Base-by-base conservation (phyloP, 148 eudicot genomes). In the Camellia japonica region DNA sequence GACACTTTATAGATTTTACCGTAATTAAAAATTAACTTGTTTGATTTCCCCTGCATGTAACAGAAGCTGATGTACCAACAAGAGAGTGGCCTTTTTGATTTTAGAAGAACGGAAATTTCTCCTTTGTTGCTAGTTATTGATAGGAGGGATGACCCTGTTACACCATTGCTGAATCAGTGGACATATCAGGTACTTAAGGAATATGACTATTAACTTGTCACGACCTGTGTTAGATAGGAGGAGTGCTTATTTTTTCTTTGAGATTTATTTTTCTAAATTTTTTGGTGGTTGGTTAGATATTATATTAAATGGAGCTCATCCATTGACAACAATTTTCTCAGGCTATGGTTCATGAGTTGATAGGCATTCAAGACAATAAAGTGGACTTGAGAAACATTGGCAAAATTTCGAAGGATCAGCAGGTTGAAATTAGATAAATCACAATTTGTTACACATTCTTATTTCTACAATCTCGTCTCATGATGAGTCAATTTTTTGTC, bases 41-140 rank as follows among this genome's bases (percentile, higher is more conserved):
- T 69, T 52, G 51, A 58, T 8, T 71, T 64, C 71, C 61, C 51
- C 46, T 69, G 60, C 56, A 47, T 75, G 44, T 75, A 69, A 74
- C 95, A 95, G 99, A 93, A 92, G 84, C 87, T 95, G 86, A 95
- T 92, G 97, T 95, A 95, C 83, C 95, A 92, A 89, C 99, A 91
- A 85, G 99, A 95, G 81, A 92, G 97, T 85, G 97, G 97, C 75
- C 97, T 95, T 76, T 95, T 95, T 87, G 99, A 95, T 86, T 95
- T 95, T 84, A 89, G 99, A 82, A 89, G 97, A 84, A 83, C 89
- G 15, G 97, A 95, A 83, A 83, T 87, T 80, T 90, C 97, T 76
- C 97, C 99, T 1, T 82, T 93, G 88, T 86, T 95, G 88, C 87
- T 95, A 73, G 85, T 95, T 71, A 78, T 95, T 77, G 99, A 95